Conservation (phyloP, 345 rosid species). For the Arabis alpina region DNA sequence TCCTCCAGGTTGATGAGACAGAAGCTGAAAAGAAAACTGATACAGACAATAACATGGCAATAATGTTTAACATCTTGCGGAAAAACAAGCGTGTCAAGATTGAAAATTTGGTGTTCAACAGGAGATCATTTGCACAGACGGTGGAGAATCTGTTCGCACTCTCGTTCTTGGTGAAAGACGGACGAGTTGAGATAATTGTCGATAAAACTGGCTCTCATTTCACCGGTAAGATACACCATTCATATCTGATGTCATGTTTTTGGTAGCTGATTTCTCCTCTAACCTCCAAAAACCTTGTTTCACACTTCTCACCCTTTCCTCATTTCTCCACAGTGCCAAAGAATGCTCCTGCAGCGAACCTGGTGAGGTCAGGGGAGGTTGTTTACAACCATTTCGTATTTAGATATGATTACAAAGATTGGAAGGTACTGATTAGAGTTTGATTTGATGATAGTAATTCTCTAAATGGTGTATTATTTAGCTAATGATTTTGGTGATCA, state of each 20-base stretch:
- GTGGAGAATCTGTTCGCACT: conserved; percentile 89
- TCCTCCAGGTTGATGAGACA: conserved; percentile 63
- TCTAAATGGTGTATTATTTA: too few species aligned
- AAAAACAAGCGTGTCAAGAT: conserved; percentile 59
- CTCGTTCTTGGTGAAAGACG: conserved; percentile 90
- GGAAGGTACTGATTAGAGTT: conserved; percentile 82
- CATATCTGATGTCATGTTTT: conserved; percentile 10
- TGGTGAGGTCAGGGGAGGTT: conserved; percentile 64
- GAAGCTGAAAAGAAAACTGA: conserved; percentile 74
- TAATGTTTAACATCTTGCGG: conserved; percentile 72
- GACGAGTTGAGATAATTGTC: conserved; percentile 67
- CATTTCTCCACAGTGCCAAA: conserved; percentile 60
- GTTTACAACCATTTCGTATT: conserved; percentile 79
- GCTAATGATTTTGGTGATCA: too few species aligned
- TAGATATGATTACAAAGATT: conserved; percentile 83
- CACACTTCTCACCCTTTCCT: too few species aligned
- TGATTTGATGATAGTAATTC: too few species aligned
- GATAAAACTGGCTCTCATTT: conserved; percentile 68
- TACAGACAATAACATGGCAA: conserved; percentile 78
- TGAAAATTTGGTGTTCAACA: conserved; percentile 72
- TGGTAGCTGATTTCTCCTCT: neutral
- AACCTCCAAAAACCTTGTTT: too few species aligned
- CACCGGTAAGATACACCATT: conserved; percentile 63
- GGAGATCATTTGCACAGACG: conserved; percentile 86
- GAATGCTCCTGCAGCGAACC: conserved; percentile 73